Base-by-base conservation (phyloP, 441 rosid species). In the Pelargonium myrrhifolium region DNA sequence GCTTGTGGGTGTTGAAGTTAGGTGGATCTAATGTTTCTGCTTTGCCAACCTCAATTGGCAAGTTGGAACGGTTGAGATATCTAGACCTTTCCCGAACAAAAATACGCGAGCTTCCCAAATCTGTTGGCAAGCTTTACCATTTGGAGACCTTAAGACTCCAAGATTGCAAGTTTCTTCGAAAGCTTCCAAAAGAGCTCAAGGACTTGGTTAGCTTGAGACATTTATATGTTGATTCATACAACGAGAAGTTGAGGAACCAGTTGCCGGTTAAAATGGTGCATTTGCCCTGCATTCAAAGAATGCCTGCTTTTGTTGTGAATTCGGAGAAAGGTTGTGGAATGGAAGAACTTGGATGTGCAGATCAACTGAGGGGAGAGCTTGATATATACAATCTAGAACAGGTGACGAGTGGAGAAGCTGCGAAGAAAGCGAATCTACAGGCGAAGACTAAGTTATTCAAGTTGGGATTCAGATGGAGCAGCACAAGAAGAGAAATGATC, bases 91-190 rank as follows among this genome's bases (percentile, higher is more conserved):
- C 84, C 1, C 4, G 2, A 0, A 61, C 76, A 24, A 1, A 49
- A 4, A 45, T 76, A 7, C 15, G 28, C 15, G 28, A 0, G 17
- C 60, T 78, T 24, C 82, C 82, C 0, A 24, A 64, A 8, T 71
- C 77, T 39, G 47, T 81, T 53, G 11, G 42, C 40, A 70, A 53
- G 55, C 76, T 80, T 4, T 65, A 76, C 61, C 68, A 74, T 63
- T 26, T 78, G 67, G 70, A 74, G 65, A 71, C 67, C 1, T 35
- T 81, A 56, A 31, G n/a, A 31, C 62, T 76, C 61, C 1, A 49
- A 1, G 11, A 15, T 1, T 78, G 82, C 63, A 2, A 6, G 0
- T 40, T 1, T 11, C 78, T 79, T 62, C 2, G 17, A 18, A 6
- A 31, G 18, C 62, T 76, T 65, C 82, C 82, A 7, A 45, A 5